Conservation (phyloP, 1,284 basidiomycete genomes). For the Pterulicium gracile region DNA sequence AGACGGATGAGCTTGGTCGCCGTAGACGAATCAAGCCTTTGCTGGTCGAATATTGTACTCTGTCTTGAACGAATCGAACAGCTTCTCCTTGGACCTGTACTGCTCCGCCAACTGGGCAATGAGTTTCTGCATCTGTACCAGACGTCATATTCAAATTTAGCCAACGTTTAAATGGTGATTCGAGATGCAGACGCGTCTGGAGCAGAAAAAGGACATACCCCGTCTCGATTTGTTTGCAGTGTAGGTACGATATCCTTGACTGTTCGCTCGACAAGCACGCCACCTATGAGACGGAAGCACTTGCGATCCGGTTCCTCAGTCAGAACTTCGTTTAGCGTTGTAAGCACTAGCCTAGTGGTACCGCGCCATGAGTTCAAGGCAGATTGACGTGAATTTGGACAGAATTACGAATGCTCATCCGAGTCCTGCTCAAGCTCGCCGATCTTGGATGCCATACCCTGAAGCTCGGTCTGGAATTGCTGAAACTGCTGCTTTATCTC, state of each 20-base stretch:
- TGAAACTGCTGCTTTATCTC: conserved; percentile 72
- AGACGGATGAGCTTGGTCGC: no score
- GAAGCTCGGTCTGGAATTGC: conserved; percentile 74
- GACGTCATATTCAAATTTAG: no score
- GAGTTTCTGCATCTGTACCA: conserved; percentile 75
- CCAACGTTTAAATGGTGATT: conserved; percentile 6
- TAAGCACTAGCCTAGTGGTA: conserved; percentile 69
- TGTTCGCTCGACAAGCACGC: conserved; percentile 91
- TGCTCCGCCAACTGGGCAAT: conserved; percentile 69
- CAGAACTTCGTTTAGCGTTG: conserved; percentile 74
- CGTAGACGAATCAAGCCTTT: background rate
- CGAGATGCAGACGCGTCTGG: conserved; percentile 1
- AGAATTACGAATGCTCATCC: conserved; percentile 74
- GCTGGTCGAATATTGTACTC: conserved; percentile 74
- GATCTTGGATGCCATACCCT: conserved; percentile 82
- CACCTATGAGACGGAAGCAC: conserved; percentile 95
- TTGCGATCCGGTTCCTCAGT: conserved; percentile 79
- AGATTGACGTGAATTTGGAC: conserved; percentile 3
- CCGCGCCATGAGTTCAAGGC: conserved; percentile 9
- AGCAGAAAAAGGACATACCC: conserved; percentile 37
- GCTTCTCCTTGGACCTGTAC: conserved; percentile 81
- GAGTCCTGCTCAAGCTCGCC: conserved; percentile 89
- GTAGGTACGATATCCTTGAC: conserved; percentile 93
- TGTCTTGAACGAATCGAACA: conserved; percentile 74
- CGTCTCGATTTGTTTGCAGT: conserved; percentile 75